Conservation (phyloP, 2,329 filamentous ascomycete genomes). For the Ceratocystis albifundus region DNA sequence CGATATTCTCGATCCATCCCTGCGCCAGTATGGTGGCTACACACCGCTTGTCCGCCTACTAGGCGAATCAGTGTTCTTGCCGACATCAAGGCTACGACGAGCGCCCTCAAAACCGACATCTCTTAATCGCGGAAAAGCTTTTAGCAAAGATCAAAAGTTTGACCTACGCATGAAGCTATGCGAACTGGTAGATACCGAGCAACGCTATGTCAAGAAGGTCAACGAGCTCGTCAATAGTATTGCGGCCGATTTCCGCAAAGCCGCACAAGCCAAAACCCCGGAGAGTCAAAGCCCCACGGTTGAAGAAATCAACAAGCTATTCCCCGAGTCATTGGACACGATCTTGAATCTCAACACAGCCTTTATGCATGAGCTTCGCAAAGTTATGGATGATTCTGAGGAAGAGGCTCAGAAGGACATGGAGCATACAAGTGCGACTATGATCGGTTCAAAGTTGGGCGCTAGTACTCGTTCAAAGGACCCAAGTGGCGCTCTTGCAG, state of each 20-base stretch:
- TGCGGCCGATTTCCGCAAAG: slow-evolving; percentile 65
- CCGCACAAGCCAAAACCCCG: slow-evolving; percentile 46
- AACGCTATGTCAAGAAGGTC: slow-evolving; percentile 82
- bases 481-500: slow-evolving; percentile 62
- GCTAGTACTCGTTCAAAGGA: slow-evolving; percentile 47
- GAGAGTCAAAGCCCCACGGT: slow-evolving; percentile 60
- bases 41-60: slow-evolving; percentile 65
- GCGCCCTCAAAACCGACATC: slow-evolving; percentile 79
- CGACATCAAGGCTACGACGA: slow-evolving; percentile 70
- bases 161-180: slow-evolving; percentile 77
- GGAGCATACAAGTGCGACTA: slow-evolving; percentile 41
- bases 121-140: slow-evolving; percentile 64
- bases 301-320: slow-evolving; percentile 61
- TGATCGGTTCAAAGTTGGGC: slow-evolving; percentile 36
- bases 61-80: slow-evolving; percentile 74
- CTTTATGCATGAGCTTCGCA: slow-evolving; percentile 66
- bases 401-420: slow-evolving; percentile 68
- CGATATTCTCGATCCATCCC: slow-evolving; percentile 51
- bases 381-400: slow-evolving; percentile 71
- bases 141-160: slow-evolving; percentile 70
- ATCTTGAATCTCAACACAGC: slow-evolving; percentile 72
- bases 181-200: slow-evolving; percentile 86
- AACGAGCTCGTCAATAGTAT: slow-evolving; percentile 71
- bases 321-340: slow-evolving; percentile 66
- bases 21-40: slow-evolving; percentile 66